Base-by-base conservation (phyloP, 1,284 basidiomycete species). In the Flammula alnicola region DNA sequence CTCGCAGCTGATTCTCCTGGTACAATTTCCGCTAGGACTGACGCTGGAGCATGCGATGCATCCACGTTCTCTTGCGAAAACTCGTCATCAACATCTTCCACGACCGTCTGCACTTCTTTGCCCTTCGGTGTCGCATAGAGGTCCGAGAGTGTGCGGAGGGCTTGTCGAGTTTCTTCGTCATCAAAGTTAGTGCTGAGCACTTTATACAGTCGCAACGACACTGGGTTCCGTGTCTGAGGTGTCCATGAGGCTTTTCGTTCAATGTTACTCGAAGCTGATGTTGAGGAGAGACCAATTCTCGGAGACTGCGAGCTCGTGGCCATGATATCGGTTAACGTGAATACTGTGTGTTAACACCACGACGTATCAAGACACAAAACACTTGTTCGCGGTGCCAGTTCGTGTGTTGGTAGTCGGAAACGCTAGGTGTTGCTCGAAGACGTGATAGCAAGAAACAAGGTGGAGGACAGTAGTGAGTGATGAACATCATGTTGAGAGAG, bases 151-250 rank as follows among this genome's bases (percentile, higher is more conserved):
- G 92, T 95, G 49, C 84, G 78, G 25, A 97, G 76, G 0, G 93
- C 94, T 55, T 94, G 88, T 30, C 79, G 76, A 0, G 90, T 93
- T 1, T 83, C 80, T 9, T 84, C 77, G 63, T 95, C 93, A 43
- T 94, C 87, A 57, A 91, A 95, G 48, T 84, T 91, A 1, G 86
- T 87, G 20, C 88, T 84, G 19, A 96, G 77, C 47, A 96, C 85
- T 67, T 96, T 96, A 71, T 92, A 93, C 14, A 96, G 74, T n/a
- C 93, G 80, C 5, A 91, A 71, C 14, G 88, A 84, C 39, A 95
- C 79, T 1, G 93, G 92, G 60, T 88, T 89, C 40, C 76, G 72
- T 3, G 68, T 40, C 49, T 66, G 68, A 20, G 62, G 53, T 7
- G 61, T 37, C 51, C 63, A 65, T 42, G 65, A 61, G 3, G 48